Conservation (phyloP, 805 yeast genomes). For the Clavispora carvajalis region DNA sequence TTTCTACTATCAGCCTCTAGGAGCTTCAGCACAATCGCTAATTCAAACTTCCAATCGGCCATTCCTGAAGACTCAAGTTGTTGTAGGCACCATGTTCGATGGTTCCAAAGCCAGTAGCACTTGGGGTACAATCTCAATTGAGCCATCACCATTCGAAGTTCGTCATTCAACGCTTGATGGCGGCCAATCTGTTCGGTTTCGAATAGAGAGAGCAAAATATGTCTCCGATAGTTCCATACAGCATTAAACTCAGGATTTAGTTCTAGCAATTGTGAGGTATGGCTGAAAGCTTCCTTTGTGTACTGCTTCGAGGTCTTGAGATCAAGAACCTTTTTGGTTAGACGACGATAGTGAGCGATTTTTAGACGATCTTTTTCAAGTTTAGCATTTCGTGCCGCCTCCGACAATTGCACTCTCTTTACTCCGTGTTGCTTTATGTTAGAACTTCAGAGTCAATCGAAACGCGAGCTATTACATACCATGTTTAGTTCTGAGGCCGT, state of each 20-base stretch:
- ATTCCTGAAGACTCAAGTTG: slow-evolving; percentile 38
- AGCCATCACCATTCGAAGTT: slow-evolving; percentile 54
- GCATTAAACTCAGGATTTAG: slow-evolving; percentile 86
- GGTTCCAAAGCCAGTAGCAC: slow-evolving; percentile 97
- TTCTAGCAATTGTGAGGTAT: slow-evolving; percentile 53
- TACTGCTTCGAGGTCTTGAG: slow-evolving; percentile 14
- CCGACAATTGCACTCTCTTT: slow-evolving; percentile 51
- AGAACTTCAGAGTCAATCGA: background rate
- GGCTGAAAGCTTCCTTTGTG: slow-evolving; percentile 36
- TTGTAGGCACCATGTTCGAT: slow-evolving; percentile 73
- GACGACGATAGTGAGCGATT: slow-evolving; percentile 48
- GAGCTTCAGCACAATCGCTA: slow-evolving; percentile 63
- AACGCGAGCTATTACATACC: slow-evolving; percentile 2
- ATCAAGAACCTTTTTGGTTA: slow-evolving; percentile 42
- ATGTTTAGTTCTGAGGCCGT: too few relatives aligned
- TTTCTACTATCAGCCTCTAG: slow-evolving; percentile 74
- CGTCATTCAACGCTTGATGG: slow-evolving; percentile 39
- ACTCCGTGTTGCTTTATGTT: slow-evolving; percentile 58
- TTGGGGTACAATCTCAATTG: slow-evolving; percentile 70
- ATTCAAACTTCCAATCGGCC: slow-evolving; percentile 67
- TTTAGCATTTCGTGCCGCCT: slow-evolving; percentile 51
- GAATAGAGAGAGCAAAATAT: slow-evolving; percentile 43
- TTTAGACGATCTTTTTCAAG: slow-evolving; percentile 54
- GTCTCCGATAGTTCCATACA: slow-evolving; percentile 85
- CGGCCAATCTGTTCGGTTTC: slow-evolving; percentile 5